A percentile compares a stretch with the other conserved stretches of the same genome.
phyloP scores from a whole-genome alignment of 164 flowering plant genomes.

The Brasenia schreberi region DNA sequence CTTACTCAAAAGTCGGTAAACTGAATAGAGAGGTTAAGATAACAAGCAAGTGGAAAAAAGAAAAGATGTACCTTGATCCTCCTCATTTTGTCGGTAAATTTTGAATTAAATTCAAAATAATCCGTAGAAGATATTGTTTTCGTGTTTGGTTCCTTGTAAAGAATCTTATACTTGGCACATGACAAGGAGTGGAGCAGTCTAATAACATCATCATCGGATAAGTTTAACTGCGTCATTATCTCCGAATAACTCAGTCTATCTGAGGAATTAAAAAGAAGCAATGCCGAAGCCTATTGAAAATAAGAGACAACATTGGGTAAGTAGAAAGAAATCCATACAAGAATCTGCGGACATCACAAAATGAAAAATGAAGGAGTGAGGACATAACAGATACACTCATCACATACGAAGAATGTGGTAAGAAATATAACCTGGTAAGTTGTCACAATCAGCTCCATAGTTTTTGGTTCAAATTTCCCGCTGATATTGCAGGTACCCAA shows the following conservation, averaged over 20 bases:
- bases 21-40: no score
- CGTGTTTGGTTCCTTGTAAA: conserved; percentile 67
- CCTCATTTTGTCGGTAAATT: conserved; percentile 83
- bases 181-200: conserved; percentile 82
- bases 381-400: background rate
- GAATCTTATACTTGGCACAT: conserved; percentile 80
- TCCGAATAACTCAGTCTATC: conserved; percentile 64
- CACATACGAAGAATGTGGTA: background rate
- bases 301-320: no score
- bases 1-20: no score
- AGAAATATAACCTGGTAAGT: conserved; percentile 61
- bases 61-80: conserved; percentile 58
- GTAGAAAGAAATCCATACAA: no score
- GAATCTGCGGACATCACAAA: conserved; percentile 1
- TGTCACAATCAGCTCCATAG: conserved; percentile 70
- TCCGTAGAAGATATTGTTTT: conserved; percentile 59
- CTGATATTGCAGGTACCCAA: conserved; percentile 72
- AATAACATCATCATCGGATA: conserved; percentile 63
- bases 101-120: conserved; percentile 66
- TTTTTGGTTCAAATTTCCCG: conserved; percentile 72
- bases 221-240: conserved; percentile 64
- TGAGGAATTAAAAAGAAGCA: conserved; percentile 67
- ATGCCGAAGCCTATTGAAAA: conserved; percentile 43
- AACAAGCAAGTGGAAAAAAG: background rate
- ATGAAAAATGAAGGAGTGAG: background rate